phyloP scores from a whole-genome alignment of 1,284 basidiomycete genomes.

The Porodaedalea pini region DNA sequence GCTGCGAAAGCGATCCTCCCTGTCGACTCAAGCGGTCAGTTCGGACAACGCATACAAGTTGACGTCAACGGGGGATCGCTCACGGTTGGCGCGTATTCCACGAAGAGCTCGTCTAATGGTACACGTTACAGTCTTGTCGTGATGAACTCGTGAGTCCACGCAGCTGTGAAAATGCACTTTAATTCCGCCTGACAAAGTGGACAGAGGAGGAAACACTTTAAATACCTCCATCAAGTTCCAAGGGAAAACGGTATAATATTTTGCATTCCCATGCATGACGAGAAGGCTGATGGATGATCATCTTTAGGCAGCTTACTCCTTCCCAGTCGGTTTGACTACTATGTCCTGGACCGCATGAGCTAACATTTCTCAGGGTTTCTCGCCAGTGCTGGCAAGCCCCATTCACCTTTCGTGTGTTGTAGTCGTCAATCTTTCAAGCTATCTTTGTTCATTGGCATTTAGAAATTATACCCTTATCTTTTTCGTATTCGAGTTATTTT shows the following conservation, averaged over 20 bases:
- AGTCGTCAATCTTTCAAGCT: no score
- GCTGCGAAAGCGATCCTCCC: conserved; percentile 69
- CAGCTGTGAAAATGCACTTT: conserved; percentile 32
- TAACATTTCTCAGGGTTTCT: not conserved
- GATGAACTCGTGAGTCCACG: conserved; percentile 44
- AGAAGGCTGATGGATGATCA: not conserved
- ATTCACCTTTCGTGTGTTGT: not conserved
- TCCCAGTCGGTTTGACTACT: conserved; percentile 57
- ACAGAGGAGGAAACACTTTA: conserved; percentile 48
- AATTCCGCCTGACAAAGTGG: conserved; percentile 30
- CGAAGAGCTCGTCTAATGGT: conserved; percentile 52
- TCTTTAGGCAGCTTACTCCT: conserved; percentile 55
- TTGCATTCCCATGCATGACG: not conserved
- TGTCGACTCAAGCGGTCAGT: conserved; percentile 60
- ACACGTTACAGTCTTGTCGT: conserved; percentile 65
- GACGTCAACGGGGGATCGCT: conserved; percentile 58
- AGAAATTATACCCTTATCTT: no score
- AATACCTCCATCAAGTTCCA: conserved; percentile 65
- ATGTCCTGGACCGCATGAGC: conserved; percentile 35
- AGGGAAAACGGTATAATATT: conserved; percentile 50
- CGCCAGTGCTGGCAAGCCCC: not conserved
- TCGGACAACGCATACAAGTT: conserved; percentile 61
- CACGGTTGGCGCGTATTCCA: conserved; percentile 62
- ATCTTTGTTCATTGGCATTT: no score
- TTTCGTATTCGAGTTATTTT: no score